Evolutionary conservation across 345 rosid species (phyloP), one percentile per base, ranked within the genome.

Genomic region (Salix brachista): DNA sequence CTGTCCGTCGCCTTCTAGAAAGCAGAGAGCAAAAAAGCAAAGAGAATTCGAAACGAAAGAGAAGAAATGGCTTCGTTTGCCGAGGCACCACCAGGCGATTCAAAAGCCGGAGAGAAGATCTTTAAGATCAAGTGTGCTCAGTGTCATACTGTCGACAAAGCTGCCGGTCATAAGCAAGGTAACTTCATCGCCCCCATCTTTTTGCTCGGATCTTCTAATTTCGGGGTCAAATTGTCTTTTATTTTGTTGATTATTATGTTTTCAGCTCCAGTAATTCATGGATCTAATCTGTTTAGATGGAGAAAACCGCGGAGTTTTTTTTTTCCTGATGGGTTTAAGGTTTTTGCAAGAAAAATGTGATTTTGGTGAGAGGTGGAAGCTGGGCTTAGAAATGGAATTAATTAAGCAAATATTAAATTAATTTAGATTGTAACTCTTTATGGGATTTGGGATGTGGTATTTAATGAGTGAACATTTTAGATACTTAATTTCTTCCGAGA

Each of bases 151-250:
- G 91, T 90, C 46, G 88, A 86, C 0, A 83, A 87, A 76, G 89
- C 90, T 79, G 89, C 90, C 16, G 91, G 89, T 64, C 90, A 90
- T 84, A 90, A 85, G 74, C 93, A 90, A 88, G 93, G 93, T 80
- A 68, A 68, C n/a, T 34, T 21, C 9, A 16, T 36, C 23, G 18
- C 13, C 23, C 6, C 23, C n/a, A 8, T 18, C 6, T 30, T 30
- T 8, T 26, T 28, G 68, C 32, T 14, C 17, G 37, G 68, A 65
- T 65, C 68, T 65, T 19, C 2, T 30, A 4, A 6, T 69, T 42
- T 44, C 14, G 10, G 5, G 42, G 19, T 25, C 19, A 23, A 16
- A 3, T 60, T 62, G 17, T 32, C 28, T n/a, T 41, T 73, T 52
- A 21, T 52, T 52, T 46, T 54, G 21, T 32, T 46, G 30, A 19